Evolutionary conservation across 768 basidiomycete genomes (phyloP).

Genomic region (Tulasnella sp.): DNA sequence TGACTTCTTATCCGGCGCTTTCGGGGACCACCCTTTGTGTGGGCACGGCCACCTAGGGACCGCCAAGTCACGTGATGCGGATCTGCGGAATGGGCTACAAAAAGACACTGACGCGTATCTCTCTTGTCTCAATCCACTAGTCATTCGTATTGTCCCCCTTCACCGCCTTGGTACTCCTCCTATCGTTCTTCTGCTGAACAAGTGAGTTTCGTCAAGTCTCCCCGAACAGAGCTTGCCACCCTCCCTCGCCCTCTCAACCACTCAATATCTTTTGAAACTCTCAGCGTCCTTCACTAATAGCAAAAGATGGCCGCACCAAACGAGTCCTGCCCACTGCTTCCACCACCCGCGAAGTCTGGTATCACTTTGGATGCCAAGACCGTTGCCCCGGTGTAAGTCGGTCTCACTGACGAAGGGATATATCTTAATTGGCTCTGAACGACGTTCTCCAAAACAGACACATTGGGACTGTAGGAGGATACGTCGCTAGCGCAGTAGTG

Average conservation of each 20-base stretch:
- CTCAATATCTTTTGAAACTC: too few relatives aligned
- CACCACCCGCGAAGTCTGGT: neutral
- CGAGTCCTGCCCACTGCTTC: neutral
- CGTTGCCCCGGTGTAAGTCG: neutral
- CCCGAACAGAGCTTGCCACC: neutral
- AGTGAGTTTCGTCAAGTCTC: neutral
- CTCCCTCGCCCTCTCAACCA: neutral
- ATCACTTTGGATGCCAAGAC: neutral
- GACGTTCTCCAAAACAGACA: neutral
- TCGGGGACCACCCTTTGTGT: neutral
- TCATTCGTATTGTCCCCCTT: neutral
- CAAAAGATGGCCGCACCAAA: neutral
- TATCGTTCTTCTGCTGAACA: neutral
- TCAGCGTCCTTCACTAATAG: too few relatives aligned
- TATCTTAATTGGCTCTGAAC: neutral
- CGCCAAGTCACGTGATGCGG: neutral
- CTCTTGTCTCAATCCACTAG: neutral
- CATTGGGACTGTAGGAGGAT: neutral
- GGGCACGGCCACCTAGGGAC: neutral
- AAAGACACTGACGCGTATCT: conserved; percentile 1
- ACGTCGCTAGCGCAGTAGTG: neutral
- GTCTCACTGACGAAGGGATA: too few relatives aligned
- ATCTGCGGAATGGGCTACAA: conserved; percentile 3
- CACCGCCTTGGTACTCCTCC: neutral
- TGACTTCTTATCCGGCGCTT: neutral